These are phyloP conservation scores for Lagenaria siceraria DNA, from an alignment of 306 rosid species.

Conservation along the genomic window DNA sequence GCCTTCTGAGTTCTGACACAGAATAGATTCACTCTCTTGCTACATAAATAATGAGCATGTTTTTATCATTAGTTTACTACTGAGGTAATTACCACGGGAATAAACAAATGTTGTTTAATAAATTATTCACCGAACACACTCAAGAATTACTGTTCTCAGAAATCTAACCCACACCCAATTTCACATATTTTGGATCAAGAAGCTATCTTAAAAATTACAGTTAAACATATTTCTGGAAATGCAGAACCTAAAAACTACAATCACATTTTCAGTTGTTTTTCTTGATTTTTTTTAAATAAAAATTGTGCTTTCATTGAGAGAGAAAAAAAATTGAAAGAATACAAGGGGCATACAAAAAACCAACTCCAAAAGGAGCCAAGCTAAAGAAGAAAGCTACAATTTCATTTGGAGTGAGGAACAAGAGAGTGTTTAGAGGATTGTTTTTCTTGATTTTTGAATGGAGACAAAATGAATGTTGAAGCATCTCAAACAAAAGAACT, in stretches of 20 bases:
- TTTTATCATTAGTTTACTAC: background rate
- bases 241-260: background rate
- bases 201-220: background rate
- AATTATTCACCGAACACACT: background rate
- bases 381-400: background rate
- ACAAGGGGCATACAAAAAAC: background rate
- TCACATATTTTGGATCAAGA: background rate
- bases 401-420: background rate
- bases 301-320: background rate
- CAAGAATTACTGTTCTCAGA: background rate
- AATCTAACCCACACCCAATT: background rate
- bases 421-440: background rate
- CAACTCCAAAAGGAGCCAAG: background rate
- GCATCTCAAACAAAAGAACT: background rate
- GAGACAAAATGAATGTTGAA: background rate
- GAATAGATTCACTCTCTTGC: background rate
- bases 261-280: background rate
- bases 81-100: background rate
- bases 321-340: no score
- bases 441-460: background rate
- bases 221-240: background rate
- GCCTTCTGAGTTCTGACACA: background rate
- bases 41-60: background rate
- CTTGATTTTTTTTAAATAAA: background rate
- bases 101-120: background rate